Evolutionary conservation across 495 filamentous ascomycete species (phyloP).

Genomic region (Aspergillus coremiiformis): DNA sequence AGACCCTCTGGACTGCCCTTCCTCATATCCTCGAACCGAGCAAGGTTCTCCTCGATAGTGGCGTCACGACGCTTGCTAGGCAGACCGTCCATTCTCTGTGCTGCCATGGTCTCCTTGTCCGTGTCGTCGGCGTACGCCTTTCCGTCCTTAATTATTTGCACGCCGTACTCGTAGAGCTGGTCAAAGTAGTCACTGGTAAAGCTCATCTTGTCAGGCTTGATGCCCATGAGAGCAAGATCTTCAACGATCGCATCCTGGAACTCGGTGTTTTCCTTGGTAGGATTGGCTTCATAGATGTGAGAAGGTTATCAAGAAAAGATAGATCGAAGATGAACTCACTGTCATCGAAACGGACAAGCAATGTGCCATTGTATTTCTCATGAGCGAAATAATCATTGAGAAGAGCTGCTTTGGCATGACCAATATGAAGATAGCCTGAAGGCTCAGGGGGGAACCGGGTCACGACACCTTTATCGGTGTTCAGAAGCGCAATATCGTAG

Average conservation of each 20-base stretch:
- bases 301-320: neutral
- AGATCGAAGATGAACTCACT: constrained; percentile 20
- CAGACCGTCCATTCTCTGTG: constrained; percentile 69
- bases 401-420: constrained; percentile 86
- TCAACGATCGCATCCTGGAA: constrained; percentile 84
- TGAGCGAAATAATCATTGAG: constrained; percentile 94
- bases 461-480: constrained; percentile 87
- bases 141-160: constrained; percentile 73
- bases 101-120: constrained; percentile 73
- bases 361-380: constrained; percentile 73
- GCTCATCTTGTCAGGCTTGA: constrained; percentile 69
- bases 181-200: constrained; percentile 91
- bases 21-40: constrained; percentile 85
- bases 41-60: constrained; percentile 72
- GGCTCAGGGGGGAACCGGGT: constrained; percentile 95
- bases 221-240: constrained; percentile 78
- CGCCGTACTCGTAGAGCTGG: constrained; percentile 69
- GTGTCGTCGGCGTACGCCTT: constrained; percentile 90
- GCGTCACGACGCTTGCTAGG: constrained; percentile 68
- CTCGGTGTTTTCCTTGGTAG: constrained; percentile 86
- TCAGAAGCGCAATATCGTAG: constrained; percentile 83
- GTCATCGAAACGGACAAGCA: constrained; percentile 83
- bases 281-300: constrained; percentile 48
- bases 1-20: constrained; percentile 65
- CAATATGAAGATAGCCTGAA: constrained; percentile 90